Evolutionary conservation across 2,329 filamentous ascomycete genomes (phyloP), one percentile per base, ranked within the genome.

Genomic region (Diaporthe aspalathi): DNA sequence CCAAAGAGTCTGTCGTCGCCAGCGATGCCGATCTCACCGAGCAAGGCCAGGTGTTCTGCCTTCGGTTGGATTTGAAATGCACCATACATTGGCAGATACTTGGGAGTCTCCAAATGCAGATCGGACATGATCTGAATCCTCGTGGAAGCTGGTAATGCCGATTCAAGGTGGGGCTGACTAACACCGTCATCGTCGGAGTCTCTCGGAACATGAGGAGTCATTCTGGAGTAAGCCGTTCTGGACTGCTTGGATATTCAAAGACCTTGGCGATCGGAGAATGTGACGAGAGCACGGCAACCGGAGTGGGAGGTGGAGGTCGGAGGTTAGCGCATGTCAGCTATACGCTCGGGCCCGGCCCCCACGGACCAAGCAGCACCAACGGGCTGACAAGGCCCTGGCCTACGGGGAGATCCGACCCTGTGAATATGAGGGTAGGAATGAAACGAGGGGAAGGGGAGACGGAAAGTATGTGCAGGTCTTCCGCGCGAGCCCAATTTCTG

Each of bases 71-170:
- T 17, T 3, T 43, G 54, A 17, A 60, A 27, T 16, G 43, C 54
- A 27, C 14, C 20, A 9, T 60, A 60, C n/a, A 43, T 60, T n/a
- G 54, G 54, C 8, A 40, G 35, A 24, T 43, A 60, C 54, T 20
- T 43, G 54, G 54, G 54, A 7, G 54, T 60, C 35, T 60, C 54
- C 3, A 60, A 14, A 20, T 60, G 54, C n/a, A 60, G 20, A 60
- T 60, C 54, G n/a, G 22, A 27, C 35, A 60, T 60, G 54, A 60
- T 22, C 35, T 60, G 54, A 24, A 60, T 22, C 7, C 8, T 38
- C 7, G 54, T 8, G 14, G 54, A 60, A 27, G 32, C 35, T 40
- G n/a, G 32, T 2, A n/a, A 24, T n/a, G 9, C 35, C 35, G 14
- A 27, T 22, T 22, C 35, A 43, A 40, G 32, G 54, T 22, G 3